phyloP scores from a whole-genome alignment of 345 rosid genomes.

The Anacardium occidentale region DNA sequence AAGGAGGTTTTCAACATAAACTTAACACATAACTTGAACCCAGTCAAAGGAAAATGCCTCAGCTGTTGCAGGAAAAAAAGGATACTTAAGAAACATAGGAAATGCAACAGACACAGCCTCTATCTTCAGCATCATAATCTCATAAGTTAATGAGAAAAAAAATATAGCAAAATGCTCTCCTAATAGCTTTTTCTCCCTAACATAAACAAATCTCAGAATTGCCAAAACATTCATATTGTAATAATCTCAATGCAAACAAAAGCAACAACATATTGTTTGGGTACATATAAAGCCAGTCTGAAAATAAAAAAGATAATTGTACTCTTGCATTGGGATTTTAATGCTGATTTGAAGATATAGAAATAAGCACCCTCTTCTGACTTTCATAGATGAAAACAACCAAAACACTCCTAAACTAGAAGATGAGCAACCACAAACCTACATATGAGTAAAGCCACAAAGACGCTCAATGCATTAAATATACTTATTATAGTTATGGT shows the following conservation, averaged over 20 bases:
- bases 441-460: not conserved
- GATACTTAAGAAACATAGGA: not conserved
- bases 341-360: no score
- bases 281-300: not conserved
- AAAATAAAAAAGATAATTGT: not conserved
- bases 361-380: no score
- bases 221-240: not conserved
- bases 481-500: not conserved
- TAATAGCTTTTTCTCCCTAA: not conserved
- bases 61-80: not conserved
- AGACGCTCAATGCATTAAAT: slow-evolving; percentile 2
- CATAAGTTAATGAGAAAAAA: not conserved
- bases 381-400: no score
- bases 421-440: not conserved
- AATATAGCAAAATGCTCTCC: not conserved
- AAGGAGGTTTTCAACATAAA: not conserved
- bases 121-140: not conserved
- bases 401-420: no score
- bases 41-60: not conserved
- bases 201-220: not conserved
- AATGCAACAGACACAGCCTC: not conserved
- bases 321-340: no score
- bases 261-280: not conserved
- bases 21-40: not conserved
- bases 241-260: slow-evolving; percentile 1